A percentile compares a stretch with the other conserved stretches of the same genome.
Evolutionary conservation across 441 rosid species (phyloP).

Genomic region (Pelargonium myrrhifolium): DNA sequence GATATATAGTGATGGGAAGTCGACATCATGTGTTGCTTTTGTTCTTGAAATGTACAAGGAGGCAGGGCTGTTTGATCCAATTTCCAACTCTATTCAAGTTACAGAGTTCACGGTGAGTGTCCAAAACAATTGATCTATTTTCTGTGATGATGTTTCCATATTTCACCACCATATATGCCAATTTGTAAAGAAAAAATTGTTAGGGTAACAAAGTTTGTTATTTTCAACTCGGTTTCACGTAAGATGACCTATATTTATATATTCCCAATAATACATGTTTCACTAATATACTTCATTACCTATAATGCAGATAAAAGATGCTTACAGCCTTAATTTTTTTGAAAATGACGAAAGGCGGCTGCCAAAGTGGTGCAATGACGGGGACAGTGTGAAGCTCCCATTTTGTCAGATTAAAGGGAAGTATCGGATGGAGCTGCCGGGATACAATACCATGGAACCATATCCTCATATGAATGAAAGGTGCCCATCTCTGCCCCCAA

Average conservation of each 20-base stretch:
- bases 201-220: too few relatives aligned
- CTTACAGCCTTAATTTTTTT: conserved; percentile 68
- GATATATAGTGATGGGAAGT: conserved; percentile 85
- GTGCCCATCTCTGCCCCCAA: conserved; percentile 95
- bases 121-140: not conserved
- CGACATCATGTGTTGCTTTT: conserved; percentile 84
- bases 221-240: too few relatives aligned
- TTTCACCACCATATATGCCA: too few relatives aligned
- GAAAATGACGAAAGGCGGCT: conserved; percentile 71
- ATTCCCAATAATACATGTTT: too few relatives aligned
- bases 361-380: conserved; percentile 91
- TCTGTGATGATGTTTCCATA: too few relatives aligned
- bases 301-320: conserved; percentile 94
- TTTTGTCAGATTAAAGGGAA: conserved; percentile 85
- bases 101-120: conserved; percentile 85
- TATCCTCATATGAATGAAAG: conserved; percentile 88
- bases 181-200: too few relatives aligned
- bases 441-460: conserved; percentile 69
- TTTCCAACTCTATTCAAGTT: conserved; percentile 63
- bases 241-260: too few relatives aligned
- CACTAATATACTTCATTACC: too few relatives aligned
- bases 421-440: conserved; percentile 92
- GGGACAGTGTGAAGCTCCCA: conserved; percentile 66
- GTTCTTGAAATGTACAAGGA: conserved; percentile 89
- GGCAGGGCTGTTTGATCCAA: conserved; percentile 75